A percentile compares a stretch with the other conserved stretches of the same genome.
These are phyloP conservation scores for Pyrenophora seminiperda DNA, from an alignment of 2,329 filamentous ascomycete species.

Conservation along the genomic window DNA sequence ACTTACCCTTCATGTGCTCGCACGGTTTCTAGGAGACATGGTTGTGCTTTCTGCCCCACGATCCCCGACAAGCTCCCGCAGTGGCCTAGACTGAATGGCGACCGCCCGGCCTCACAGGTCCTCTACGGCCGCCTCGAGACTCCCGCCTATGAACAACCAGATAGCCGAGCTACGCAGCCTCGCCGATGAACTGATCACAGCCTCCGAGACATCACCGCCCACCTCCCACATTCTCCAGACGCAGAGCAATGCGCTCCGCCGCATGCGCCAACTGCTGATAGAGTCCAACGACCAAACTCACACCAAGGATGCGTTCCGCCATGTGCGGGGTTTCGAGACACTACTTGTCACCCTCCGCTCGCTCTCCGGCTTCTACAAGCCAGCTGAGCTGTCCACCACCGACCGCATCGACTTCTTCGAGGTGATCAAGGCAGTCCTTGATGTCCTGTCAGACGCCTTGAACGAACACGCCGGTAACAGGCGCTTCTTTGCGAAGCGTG, in stretches of 20 bases:
- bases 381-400: slow-evolving; percentile 62
- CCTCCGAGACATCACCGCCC: slow-evolving; percentile 37
- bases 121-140: slow-evolving; percentile 46
- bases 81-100: slow-evolving; percentile 43
- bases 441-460: slow-evolving; percentile 75
- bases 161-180: slow-evolving; percentile 48
- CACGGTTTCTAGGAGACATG: slow-evolving; percentile 34
- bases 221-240: slow-evolving; percentile 40
- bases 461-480: slow-evolving; percentile 82
- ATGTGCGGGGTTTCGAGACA: slow-evolving; percentile 76
- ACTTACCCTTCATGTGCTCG: slow-evolving; percentile 13
- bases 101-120: slow-evolving; percentile 45
- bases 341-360: slow-evolving; percentile 71
- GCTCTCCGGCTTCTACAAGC: slow-evolving; percentile 77
- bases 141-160: slow-evolving; percentile 62
- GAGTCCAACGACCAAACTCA: slow-evolving; percentile 56
- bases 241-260: slow-evolving; percentile 61
- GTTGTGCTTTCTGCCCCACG: slow-evolving; percentile 28
- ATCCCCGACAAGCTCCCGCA: slow-evolving; percentile 28
- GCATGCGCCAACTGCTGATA: slow-evolving; percentile 69
- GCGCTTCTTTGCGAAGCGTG: slow-evolving; percentile 79
- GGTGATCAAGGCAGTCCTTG: slow-evolving; percentile 72
- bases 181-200: slow-evolving; percentile 42
- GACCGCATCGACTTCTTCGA: slow-evolving; percentile 70
- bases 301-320: slow-evolving; percentile 80